Evolutionary conservation across 208 protist genomes (phyloP), one percentile per base, ranked within the genome.

Genomic region (Leishmania tropica): DNA sequence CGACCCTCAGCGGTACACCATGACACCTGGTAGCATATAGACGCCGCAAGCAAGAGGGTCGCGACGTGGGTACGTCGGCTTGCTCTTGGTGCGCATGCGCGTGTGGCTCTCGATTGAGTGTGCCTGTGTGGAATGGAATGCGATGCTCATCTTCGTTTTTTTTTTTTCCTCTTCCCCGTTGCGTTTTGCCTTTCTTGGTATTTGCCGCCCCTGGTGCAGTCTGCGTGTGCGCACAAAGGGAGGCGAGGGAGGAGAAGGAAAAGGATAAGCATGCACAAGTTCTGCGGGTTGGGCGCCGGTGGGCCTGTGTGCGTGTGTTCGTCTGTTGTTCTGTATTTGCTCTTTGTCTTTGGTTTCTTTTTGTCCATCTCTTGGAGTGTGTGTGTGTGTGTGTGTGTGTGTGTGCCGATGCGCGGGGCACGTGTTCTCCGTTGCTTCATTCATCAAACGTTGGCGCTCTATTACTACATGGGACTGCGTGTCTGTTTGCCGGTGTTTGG

Each of bases 1-100:
- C 24, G 84, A 88, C 24, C 82, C 71, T 24, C 79, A 81, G 60
- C 48, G 70, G 5, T 87, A 84, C 77, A 78, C 78, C n/a, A 85
- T 86, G 83, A 80, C 84, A 0, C 78, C 84, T 35, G 78, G 81
- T 15, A 85, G 80, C 42, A n/a, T 87, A 51, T 87, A 71, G 42
- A 21, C 21, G 19, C 7, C 15, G 15, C 48, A 76, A 24, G 48
- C n/a, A 31, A 37, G 47, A 24, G 15, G 35, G n/a, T 11, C 48
- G 31, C 48, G 47, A 76, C 7, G 6, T 37, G 19, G 73, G 42
- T 35, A 42, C 68, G 3, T 51, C 45, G 24, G 7, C 19, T 73
- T 51, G 6, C 35, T 24, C 42, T 51, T 51, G 19, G 1, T 28
- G 24, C 19, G 68, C 10, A 31, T 51, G 19, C 28, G 42, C 21